Percentiles rank a stretch among this genome's conserved stretches.
phyloP scores from a whole-genome alignment of 257 asterid species.

The Solanum habrochaites region DNA sequence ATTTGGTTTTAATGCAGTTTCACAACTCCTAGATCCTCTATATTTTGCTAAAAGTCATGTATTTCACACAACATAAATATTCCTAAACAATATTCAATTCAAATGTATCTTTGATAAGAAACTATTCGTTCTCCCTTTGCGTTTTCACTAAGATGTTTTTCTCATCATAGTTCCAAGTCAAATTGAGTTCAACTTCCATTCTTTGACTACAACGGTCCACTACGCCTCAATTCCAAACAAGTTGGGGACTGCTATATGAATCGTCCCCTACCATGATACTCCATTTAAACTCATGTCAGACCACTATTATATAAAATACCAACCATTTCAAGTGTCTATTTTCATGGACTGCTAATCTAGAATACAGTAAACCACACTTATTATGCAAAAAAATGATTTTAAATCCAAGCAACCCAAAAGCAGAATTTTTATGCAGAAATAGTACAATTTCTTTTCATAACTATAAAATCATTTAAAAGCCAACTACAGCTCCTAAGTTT shows the following conservation, averaged over 20 bases:
- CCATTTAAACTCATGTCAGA: neutral
- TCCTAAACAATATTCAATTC: neutral
- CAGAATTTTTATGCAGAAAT: too few species aligned
- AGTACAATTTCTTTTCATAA: too few species aligned
- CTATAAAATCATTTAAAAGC: neutral
- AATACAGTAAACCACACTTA: neutral
- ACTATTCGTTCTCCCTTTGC: neutral
- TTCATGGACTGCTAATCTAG: neutral
- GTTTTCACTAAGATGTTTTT: neutral
- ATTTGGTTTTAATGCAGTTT: neutral
- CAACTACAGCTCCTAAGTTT: neutral
- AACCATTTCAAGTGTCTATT: neutral
- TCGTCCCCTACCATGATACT: neutral
- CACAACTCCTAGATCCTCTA: neutral
- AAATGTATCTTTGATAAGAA: neutral
- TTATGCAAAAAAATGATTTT: neutral
- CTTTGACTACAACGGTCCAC: neutral
- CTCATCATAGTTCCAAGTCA: neutral
- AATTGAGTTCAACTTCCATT: neutral
- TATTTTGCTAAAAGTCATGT: neutral
- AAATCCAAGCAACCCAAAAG: too few species aligned
- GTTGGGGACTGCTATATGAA: neutral
- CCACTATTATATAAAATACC: neutral
- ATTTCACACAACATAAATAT: neutral
- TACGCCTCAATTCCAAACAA: neutral